Evolutionary conservation across 805 yeast species (phyloP).

Genomic region (Hanseniaspora hatyaiensis): DNA sequence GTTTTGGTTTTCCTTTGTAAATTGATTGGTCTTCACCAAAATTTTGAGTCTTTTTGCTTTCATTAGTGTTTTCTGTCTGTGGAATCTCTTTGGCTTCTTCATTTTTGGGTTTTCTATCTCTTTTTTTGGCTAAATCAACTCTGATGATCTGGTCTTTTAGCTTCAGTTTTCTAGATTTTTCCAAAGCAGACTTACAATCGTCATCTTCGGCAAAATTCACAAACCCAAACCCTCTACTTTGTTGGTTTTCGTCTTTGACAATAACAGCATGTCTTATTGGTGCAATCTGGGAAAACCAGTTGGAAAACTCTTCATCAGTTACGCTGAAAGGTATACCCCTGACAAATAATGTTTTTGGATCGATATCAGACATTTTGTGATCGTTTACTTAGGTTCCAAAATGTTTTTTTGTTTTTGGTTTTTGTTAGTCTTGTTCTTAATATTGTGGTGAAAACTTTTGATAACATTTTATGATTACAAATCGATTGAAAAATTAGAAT

Average conservation of each 20-base stretch:
- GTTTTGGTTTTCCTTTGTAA: slow-evolving; percentile 64
- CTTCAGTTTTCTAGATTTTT: slow-evolving; percentile 50
- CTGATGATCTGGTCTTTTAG: slow-evolving; percentile 56
- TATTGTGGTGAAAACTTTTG: too few relatives aligned
- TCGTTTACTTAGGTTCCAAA: neutral
- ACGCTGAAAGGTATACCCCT: slow-evolving; percentile 73
- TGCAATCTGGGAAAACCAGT: slow-evolving; percentile 79
- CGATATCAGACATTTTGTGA: slow-evolving; percentile 23
- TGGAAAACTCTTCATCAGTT: slow-evolving; percentile 68
- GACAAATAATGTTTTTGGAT: slow-evolving; percentile 60
- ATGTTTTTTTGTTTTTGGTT: neutral
- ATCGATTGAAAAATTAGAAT: too few relatives aligned
- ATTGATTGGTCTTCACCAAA: slow-evolving; percentile 32
- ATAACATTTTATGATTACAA: too few relatives aligned
- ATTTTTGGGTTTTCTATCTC: slow-evolving; percentile 46
- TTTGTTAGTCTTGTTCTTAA: neutral
- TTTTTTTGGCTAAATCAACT: slow-evolving; percentile 82
- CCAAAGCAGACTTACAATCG: slow-evolving; percentile 68
- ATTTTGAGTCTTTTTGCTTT: slow-evolving; percentile 24
- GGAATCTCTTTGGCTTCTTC: neutral
- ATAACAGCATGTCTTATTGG: slow-evolving; percentile 93
- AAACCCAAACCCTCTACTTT: slow-evolving; percentile 90
- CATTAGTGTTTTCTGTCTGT: neutral
- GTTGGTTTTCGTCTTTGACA: slow-evolving; percentile 63
- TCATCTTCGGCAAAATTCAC: slow-evolving; percentile 79